These are phyloP conservation scores for Hypoxylon subgilvum DNA, from an alignment of 495 filamentous ascomycete genomes.

Conservation along the genomic window DNA sequence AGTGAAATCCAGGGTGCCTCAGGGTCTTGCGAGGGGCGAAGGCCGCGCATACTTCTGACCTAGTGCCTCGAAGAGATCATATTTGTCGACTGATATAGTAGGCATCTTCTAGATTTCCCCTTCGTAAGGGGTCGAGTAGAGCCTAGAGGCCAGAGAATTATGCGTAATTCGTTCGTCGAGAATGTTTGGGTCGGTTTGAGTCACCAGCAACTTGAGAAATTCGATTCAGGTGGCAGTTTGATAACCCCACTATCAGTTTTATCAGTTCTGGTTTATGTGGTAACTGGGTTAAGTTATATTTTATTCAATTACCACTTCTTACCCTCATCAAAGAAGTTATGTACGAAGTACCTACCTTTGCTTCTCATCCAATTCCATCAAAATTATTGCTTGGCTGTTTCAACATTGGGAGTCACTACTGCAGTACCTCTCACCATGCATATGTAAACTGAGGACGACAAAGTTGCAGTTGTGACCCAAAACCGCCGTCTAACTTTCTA, in stretches of 20 bases:
- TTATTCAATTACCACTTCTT: too few species aligned
- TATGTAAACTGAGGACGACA: too few species aligned
- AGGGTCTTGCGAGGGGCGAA: slow-evolving; percentile 18
- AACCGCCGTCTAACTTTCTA: too few species aligned
- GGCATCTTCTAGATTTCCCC: slow-evolving; percentile 64
- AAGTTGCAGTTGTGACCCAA: too few species aligned
- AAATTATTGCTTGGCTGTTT: too few species aligned
- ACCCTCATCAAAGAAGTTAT: background rate
- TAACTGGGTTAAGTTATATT: slow-evolving; percentile 5
- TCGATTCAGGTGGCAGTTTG: slow-evolving; percentile 21
- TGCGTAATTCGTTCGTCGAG: slow-evolving; percentile 32
- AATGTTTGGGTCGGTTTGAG: slow-evolving; percentile 11
- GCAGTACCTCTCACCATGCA: too few species aligned
- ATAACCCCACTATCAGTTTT: slow-evolving; percentile 26
- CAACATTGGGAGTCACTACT: too few species aligned
- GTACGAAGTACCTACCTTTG: too few species aligned
- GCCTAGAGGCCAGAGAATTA: slow-evolving; percentile 8
- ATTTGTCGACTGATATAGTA: slow-evolving; percentile 94
- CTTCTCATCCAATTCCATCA: too few species aligned
- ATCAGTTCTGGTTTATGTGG: slow-evolving; percentile 17
- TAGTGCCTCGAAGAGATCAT: slow-evolving; percentile 88
- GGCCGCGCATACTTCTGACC: slow-evolving; percentile 77
- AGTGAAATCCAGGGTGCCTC: slow-evolving; percentile 16
- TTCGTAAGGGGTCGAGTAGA: slow-evolving; percentile 17
- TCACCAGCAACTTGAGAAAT: slow-evolving; percentile 30